Evolutionary conservation across 495 filamentous ascomycete genomes (phyloP), one percentile per base, ranked within the genome.

Genomic region (Hypoxylon perforatum): DNA sequence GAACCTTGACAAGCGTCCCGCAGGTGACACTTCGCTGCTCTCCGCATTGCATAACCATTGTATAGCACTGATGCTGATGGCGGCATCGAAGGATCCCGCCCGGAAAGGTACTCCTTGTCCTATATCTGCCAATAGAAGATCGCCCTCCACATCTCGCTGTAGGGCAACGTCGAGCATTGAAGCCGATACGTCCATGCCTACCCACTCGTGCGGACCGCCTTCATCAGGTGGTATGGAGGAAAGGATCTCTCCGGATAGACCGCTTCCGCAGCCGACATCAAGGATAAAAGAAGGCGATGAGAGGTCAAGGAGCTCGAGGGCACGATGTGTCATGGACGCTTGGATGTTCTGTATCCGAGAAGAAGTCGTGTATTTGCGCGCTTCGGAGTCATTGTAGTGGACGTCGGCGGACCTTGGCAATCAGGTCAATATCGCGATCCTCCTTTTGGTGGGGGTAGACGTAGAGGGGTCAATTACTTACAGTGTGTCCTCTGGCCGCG

Each of bases 31-130:
- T 15, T 96, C 92, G 69, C 86, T 90, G 52, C 86, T 88, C 73
- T 97, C 96, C 15, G 93, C 95, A 79, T 97, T 97, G 76, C 95
- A 99, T 4, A 99, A 84, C 95, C 95, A 99, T 75, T 99, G 95
- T 25, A 99, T 91, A 1, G 95, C 95, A 76, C 87, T 91, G 71
- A 99, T 97, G 70, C 88, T 92, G 65, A 99, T 92, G 12, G 95
- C 95, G 5, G 94, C 95, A 77, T 99, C 95, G 75, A 99, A 98
- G 0, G 90, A 86, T 8, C 95, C 95, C 0, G 95, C 85, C 7
- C 95, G 90, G 76, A 99, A 98, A 6, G 96, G 95, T 1, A 99
- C 87, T 1, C 96, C 95, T 73, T 99, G 95, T 0, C 95, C 95
- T 47, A 96, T 94, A 73, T 99, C 95, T 4, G 93, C 91, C 2